Base-by-base conservation (phyloP, 768 basidiomycete genomes). In the Pleurotus platypus region DNA sequence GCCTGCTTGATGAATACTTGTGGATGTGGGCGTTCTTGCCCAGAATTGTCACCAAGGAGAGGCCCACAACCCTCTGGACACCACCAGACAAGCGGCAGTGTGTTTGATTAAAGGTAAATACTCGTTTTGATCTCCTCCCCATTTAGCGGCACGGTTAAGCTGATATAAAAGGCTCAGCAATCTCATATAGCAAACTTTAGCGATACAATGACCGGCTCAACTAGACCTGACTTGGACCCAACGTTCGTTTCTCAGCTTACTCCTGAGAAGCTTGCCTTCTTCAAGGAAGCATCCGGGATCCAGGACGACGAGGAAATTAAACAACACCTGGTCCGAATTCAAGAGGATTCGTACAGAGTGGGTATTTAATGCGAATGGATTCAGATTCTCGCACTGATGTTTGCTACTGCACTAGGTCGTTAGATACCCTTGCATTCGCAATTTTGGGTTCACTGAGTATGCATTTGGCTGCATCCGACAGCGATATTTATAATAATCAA, bases 381-480 rank as follows among this genome's bases (percentile, higher is more conserved):
- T 39, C 18, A 40, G 30, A 5, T 22, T 26, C 30, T 5, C 22
- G 27, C 15, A 15, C 9, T 42, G 30, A 37, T 30, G 20, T 18
- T 47, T 55, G 1, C 30, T 35, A 11, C 30, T 35, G 11, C 11
- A 0, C 30, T 11, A 75, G 73, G 60, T 75, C n/a, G 69, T 64
- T 57, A 62, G 63, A 22, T 77, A 78, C 58, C 66, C 69, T 20
- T 77, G 75, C 58, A 77, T 77, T 39, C 68, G 69, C 8, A 57
- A 49, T 6, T 78, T 76, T 57, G 49, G 59, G 1, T 77, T 77
- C 53, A 62, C 67, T 7, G 69, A 58, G 75, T 72, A 62, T 13
- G 59, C 18, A 8, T 22, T 15, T 9, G 49, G 16, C 46, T 5
- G 30, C 43, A n/a, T 11, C 43, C 22, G 20, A 15, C 11, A 8